A percentile compares a stretch with the other conserved stretches of the same genome.
phyloP scores from a whole-genome alignment of 2,329 filamentous ascomycete species.

The Shiraia bambusicola region DNA sequence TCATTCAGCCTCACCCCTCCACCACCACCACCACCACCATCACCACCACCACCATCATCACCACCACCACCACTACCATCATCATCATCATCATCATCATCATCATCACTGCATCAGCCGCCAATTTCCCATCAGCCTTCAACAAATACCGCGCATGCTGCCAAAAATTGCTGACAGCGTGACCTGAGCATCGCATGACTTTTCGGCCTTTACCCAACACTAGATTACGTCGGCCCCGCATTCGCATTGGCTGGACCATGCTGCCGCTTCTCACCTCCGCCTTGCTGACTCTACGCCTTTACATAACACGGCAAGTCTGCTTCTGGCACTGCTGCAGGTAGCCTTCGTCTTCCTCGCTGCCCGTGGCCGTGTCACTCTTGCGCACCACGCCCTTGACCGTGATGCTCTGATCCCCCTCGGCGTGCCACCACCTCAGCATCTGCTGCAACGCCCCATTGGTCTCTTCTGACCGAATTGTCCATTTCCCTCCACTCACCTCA shows the following conservation, averaged over 20 bases:
- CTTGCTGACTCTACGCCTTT: slow-evolving; percentile 6
- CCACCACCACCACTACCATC: no score
- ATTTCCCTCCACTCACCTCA: slow-evolving; percentile 81
- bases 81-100: no score
- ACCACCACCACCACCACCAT: no score
- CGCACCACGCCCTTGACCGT: slow-evolving; percentile 73
- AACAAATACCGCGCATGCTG: slow-evolving; percentile 8
- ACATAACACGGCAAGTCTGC: slow-evolving; percentile 50
- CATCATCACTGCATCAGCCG: not conserved
- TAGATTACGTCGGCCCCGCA: no score
- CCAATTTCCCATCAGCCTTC: not conserved
- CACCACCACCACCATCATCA: not conserved
- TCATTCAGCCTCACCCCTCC: no score
- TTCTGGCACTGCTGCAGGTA: slow-evolving; percentile 68
- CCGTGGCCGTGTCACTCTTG: slow-evolving; percentile 50
- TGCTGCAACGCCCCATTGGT: slow-evolving; percentile 70
- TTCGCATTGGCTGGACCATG: slow-evolving; percentile 8
- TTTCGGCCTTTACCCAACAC: slow-evolving; percentile 25
- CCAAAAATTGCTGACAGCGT: slow-evolving; percentile 28
- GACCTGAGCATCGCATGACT: slow-evolving; percentile 34
- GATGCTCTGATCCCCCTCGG: slow-evolving; percentile 77
- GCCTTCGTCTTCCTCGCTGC: slow-evolving; percentile 69
- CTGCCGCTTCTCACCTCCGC: slow-evolving; percentile 13
- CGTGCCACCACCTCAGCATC: slow-evolving; percentile 89
- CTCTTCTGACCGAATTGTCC: slow-evolving; percentile 77